Conservation (phyloP, 2,329 filamentous ascomycete genomes). For the Cadophora malorum region DNA sequence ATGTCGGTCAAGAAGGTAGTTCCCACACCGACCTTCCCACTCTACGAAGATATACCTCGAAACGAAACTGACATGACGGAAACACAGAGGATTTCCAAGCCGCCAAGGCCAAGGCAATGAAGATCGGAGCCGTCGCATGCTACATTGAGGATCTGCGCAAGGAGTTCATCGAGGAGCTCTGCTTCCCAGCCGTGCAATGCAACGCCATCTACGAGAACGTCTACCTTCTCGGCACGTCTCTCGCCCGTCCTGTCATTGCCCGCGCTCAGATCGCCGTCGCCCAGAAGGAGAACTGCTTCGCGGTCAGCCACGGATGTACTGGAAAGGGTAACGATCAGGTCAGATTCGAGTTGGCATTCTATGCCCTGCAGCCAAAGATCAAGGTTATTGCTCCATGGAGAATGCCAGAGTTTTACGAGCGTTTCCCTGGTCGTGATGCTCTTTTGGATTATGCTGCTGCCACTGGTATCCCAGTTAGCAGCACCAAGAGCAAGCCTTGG, state of each 20-base stretch:
- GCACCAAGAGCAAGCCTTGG: constrained; percentile 76
- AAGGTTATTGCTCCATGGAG: constrained; percentile 80
- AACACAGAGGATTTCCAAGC: constrained; percentile 70
- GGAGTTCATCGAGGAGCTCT: constrained; percentile 80
- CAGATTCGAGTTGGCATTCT: constrained; percentile 68
- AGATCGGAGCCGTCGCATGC: constrained; percentile 47
- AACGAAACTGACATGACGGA: constrained; percentile 4
- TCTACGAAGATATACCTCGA: not conserved
- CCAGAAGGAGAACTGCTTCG: constrained; percentile 59
- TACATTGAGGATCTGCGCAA: constrained; percentile 67
- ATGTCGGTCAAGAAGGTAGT: constrained; percentile 70
- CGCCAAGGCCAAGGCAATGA: constrained; percentile 73
- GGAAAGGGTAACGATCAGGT: constrained; percentile 72
- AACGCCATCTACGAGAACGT: constrained; percentile 73
- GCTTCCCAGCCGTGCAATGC: constrained; percentile 78
- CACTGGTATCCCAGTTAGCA: constrained; percentile 73
- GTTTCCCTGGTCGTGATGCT: constrained; percentile 74
- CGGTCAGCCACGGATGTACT: constrained; percentile 62
- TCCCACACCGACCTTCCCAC: not conserved
- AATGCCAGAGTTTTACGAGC: constrained; percentile 71
- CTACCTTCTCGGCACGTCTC: constrained; percentile 65
- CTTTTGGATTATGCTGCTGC: constrained; percentile 74
- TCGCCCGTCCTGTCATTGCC: constrained; percentile 75
- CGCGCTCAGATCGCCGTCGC: constrained; percentile 69
- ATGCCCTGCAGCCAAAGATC: constrained; percentile 67